Conservation (phyloP, 2,329 filamentous ascomycete genomes). For the Trichoderma lentiforme region DNA sequence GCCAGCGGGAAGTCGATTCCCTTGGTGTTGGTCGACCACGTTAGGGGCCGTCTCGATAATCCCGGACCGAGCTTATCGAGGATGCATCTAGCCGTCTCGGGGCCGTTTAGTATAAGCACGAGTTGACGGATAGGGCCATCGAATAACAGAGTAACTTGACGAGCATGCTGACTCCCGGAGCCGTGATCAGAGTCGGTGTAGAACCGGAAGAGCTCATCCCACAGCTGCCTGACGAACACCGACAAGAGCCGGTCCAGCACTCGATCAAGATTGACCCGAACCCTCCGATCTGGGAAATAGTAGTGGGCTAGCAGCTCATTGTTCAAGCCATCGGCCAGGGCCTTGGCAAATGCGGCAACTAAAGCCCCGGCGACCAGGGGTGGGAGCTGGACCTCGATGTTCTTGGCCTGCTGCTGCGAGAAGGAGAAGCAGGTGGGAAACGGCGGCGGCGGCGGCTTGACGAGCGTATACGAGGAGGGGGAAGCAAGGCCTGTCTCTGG, state of each 20-base stretch:
- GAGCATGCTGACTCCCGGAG: conserved; percentile 25
- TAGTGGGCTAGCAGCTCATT: conserved; percentile 39
- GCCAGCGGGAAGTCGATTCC: conserved; percentile 36
- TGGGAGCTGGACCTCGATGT: conserved; percentile 34
- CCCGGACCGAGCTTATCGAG: conserved; percentile 36
- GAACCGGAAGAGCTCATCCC: conserved; percentile 37
- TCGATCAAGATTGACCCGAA: conserved; percentile 35
- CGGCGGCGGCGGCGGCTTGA: conserved; percentile 36
- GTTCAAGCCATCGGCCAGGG: conserved; percentile 33
- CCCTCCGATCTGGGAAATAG: conserved; percentile 33
- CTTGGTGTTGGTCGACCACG: conserved; percentile 32
- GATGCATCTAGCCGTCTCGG: conserved; percentile 34
- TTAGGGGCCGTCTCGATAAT: conserved; percentile 30
- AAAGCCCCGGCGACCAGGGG: conserved; percentile 37
- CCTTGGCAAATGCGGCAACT: conserved; percentile 34
- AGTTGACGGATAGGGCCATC: conserved; percentile 38
- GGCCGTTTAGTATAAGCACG: conserved; percentile 36
- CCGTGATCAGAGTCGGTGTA: conserved; percentile 30
- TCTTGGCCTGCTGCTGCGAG: conserved; percentile 25
- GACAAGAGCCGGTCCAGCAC: conserved; percentile 36
- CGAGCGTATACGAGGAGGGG: conserved; percentile 4
- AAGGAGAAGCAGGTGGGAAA: conserved; percentile 28
- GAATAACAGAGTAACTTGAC: conserved; percentile 34
- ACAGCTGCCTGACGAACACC: conserved; percentile 32
- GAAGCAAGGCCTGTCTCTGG: conserved; percentile 20